Percentiles rank a stretch among this genome's conserved stretches.
Evolutionary conservation across 2,329 filamentous ascomycete species (phyloP).

Genomic region (Cladosporium phlei): DNA sequence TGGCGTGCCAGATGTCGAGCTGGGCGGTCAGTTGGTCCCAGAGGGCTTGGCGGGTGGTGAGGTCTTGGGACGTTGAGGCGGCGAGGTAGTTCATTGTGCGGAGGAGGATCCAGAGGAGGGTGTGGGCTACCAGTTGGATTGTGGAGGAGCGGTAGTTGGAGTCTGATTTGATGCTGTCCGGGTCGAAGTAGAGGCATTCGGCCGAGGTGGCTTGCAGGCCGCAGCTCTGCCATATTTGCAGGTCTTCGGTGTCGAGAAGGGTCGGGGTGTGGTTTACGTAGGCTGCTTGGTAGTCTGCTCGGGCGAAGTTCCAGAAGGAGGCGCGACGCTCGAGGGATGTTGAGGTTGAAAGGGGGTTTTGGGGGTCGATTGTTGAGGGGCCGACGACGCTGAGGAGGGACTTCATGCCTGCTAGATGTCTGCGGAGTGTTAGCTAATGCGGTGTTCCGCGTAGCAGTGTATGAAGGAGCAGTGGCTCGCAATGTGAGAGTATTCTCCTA

Average conservation of each 20-base stretch:
- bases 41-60: constrained; percentile 35
- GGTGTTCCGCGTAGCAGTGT: too few species aligned
- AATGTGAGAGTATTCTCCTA: too few species aligned
- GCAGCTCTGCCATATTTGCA: constrained; percentile 58
- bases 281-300: constrained; percentile 36
- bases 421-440: constrained; percentile 30
- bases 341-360: constrained; percentile 17
- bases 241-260: constrained; percentile 57
- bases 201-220: constrained; percentile 54
- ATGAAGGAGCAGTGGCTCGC: too few species aligned
- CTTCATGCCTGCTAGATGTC: constrained; percentile 61
- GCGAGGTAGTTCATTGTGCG: constrained; percentile 62
- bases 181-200: constrained; percentile 41
- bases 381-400: constrained; percentile 50
- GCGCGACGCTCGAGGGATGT: constrained; percentile 47
- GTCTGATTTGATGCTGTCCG: constrained; percentile 54
- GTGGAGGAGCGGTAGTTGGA: constrained; percentile 25
- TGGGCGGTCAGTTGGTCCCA: constrained; percentile 55
- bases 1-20: constrained; percentile 55
- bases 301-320: constrained; percentile 65
- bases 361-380: constrained; percentile 29
- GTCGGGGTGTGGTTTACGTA: constrained; percentile 57
- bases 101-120: constrained; percentile 60
- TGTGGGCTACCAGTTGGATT: constrained; percentile 52
- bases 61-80: constrained; percentile 42